These are phyloP conservation scores for Zasmidium cellare DNA, from an alignment of 2,329 filamentous ascomycete genomes.

Conservation along the genomic window DNA sequence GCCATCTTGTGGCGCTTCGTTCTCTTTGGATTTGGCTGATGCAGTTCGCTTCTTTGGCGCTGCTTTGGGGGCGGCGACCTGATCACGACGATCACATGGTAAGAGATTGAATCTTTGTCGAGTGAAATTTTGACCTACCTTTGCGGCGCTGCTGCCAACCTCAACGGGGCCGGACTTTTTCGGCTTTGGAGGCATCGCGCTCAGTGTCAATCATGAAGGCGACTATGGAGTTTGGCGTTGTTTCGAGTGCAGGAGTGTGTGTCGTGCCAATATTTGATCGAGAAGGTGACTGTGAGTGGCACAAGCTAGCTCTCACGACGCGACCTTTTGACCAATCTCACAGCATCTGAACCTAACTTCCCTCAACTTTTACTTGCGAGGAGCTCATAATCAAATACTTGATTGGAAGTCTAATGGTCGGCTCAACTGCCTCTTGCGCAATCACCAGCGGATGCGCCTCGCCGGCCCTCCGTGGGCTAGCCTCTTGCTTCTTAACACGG, in stretches of 20 bases:
- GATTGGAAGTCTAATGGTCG: no score
- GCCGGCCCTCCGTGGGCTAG: background rate
- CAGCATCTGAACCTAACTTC: no score
- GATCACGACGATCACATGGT: conserved; percentile 1
- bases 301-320: no score
- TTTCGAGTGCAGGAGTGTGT: background rate
- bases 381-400: no score
- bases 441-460: background rate
- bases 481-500: background rate
- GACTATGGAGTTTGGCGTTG: background rate
- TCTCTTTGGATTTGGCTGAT: conserved; percentile 8
- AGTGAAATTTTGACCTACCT: conserved; percentile 21
- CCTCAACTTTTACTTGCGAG: no score
- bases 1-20: conserved; percentile 2
- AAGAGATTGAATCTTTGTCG: conserved; percentile 7
- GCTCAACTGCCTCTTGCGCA: no score
- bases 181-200: conserved; percentile 34
- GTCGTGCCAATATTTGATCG: no score
- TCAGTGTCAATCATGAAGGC: conserved; percentile 4
- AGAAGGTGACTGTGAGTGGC: no score
- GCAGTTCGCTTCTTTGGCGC: conserved; percentile 16
- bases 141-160: conserved; percentile 29
- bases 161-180: conserved; percentile 33
- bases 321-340: no score
- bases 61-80: conserved; percentile 20